These are phyloP conservation scores for Apiosordaria backusii DNA, from an alignment of 495 filamentous ascomycete genomes.

Conservation along the genomic window DNA sequence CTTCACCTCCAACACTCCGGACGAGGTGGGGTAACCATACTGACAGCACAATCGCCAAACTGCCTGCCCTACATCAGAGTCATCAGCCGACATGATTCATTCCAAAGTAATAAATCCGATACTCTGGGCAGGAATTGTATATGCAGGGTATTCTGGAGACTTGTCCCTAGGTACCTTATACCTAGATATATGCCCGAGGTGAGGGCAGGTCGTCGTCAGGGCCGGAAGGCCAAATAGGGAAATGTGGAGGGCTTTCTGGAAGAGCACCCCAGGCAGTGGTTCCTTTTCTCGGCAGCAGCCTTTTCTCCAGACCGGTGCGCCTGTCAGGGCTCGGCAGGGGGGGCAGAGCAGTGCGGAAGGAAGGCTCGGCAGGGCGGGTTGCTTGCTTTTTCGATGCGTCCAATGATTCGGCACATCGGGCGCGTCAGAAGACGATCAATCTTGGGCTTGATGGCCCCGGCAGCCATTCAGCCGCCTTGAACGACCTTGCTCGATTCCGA, in stretches of 20 bases:
- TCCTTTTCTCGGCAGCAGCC: not conserved
- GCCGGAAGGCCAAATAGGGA: not conserved
- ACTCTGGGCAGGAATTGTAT: not conserved
- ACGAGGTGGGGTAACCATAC: not conserved
- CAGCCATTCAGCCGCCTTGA: constrained; percentile 20
- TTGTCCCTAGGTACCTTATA: not conserved
- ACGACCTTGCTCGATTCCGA: constrained; percentile 11
- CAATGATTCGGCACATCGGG: constrained; percentile 16
- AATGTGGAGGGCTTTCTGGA: constrained; percentile 17
- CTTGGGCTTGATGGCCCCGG: constrained; percentile 7
- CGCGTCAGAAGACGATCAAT: constrained; percentile 24
- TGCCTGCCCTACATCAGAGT: not conserved
- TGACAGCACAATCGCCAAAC: not conserved
- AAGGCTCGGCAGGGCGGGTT: constrained; percentile 11
- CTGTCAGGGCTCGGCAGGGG: not conserved
- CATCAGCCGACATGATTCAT: not conserved
- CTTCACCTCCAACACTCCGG: not conserved
- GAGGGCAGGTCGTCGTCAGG: constrained; percentile 6
- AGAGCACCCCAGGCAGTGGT: not conserved
- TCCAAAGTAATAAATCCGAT: not conserved
- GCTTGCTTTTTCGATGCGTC: constrained; percentile 12
- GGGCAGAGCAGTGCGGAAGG: constrained; percentile 4
- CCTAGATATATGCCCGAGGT: not conserved
- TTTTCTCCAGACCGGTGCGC: constrained; percentile 2
- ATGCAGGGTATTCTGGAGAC: not conserved